Evolutionary conservation across 768 basidiomycete genomes (phyloP), one percentile per base, ranked within the genome.

Genomic region (Panaeolus papilionaceus): DNA sequence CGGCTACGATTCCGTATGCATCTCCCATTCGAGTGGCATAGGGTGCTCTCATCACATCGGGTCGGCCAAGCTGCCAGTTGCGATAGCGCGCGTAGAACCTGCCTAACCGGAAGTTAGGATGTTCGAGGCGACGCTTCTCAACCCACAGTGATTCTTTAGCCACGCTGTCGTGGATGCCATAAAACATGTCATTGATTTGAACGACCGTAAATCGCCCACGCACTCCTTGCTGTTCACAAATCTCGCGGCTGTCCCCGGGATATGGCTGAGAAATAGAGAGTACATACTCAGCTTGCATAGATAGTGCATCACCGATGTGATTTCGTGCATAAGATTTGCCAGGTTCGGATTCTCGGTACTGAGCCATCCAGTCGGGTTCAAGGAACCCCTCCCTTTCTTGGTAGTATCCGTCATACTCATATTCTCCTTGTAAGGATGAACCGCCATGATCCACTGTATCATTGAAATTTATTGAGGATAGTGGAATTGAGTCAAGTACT

Each of bases 211-310:
- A 47, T 1, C 45, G 45, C 2, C 20, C 20, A 8, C 16, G 45
- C 6, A 20, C 18, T 7, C 45, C 45, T n/a, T 47, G 14, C 2
- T 47, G 14, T n/a, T 47, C 45, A n/a, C 45, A 47, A 3, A 47
- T 47, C 3, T 62, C 64, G 12, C 45, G 39, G 28, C 63, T 61
- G 64, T 71, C 70, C 2, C 70, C 70, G 3, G 67, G 70, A 42
- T 68, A 68, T 0, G 70, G 70, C 54, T 71, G 67, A 37, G 37
- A 38, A 63, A 38, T 8, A 9, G 23, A 7, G 0, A 65, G 44
- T 1, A 63, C 61, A 16, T 68, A 33, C n/a, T 64, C 58, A 1
- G 44, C 61, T 20, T 61, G 45, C 38, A 38, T 38, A 7, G 63
- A 44, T 2, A 64, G 62, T 1, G 49, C 65, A 40, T 71, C 66